Conservation (phyloP, 257 asterid species). For the Paulownia fortunei region DNA sequence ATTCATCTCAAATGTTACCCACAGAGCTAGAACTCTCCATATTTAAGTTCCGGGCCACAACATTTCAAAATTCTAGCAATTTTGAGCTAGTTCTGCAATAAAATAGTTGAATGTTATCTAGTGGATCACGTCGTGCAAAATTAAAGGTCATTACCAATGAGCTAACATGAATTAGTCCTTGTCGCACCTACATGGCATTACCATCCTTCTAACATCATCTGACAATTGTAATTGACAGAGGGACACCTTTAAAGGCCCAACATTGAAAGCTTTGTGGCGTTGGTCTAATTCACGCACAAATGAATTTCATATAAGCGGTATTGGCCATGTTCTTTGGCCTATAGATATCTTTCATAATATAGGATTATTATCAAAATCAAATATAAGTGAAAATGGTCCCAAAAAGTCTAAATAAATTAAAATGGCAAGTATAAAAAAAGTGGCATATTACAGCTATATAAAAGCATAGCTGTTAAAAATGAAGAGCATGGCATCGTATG, state of each 20-base stretch:
- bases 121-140: not conserved
- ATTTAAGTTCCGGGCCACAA: not conserved
- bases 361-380: not conserved
- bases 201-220: not conserved
- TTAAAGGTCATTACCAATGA: not conserved
- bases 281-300: slow-evolving; percentile 11
- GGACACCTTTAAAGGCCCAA: slow-evolving; percentile 10
- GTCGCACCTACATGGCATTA: not conserved
- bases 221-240: not conserved
- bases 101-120: not conserved
- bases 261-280: not conserved
- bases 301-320: not conserved
- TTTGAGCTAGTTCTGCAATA: not conserved
- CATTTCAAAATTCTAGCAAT: not conserved
- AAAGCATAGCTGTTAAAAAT: not conserved
- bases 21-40: not conserved
- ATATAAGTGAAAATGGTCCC: not conserved
- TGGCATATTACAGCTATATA: not conserved
- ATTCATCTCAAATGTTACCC: no score
- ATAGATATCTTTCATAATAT: not conserved
- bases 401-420: not conserved
- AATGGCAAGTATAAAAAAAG: not conserved
- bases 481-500: slow-evolving; percentile 15
- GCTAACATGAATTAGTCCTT: not conserved
- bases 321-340: not conserved